Conservation (phyloP, 2,329 filamentous ascomycete genomes). For the Ophiostoma sp. region DNA sequence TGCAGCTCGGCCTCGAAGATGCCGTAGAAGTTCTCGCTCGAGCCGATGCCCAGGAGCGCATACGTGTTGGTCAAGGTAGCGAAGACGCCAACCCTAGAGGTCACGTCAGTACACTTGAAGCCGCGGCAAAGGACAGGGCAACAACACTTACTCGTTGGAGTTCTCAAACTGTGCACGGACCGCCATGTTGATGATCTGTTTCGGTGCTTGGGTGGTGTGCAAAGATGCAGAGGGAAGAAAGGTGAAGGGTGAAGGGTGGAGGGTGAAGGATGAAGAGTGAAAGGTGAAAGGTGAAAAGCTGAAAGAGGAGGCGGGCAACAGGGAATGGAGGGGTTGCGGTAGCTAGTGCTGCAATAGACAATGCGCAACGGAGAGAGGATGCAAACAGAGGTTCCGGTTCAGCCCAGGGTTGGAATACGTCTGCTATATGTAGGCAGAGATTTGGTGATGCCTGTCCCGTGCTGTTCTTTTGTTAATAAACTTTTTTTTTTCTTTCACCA, state of each 20-base stretch:
- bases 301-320: not conserved
- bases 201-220: not conserved
- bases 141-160: conserved; percentile 70
- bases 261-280: conserved; percentile 9
- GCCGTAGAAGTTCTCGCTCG: conserved; percentile 98
- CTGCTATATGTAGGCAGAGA: not conserved
- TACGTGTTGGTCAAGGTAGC: conserved; percentile 95
- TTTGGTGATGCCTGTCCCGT: not conserved
- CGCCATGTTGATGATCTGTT: conserved; percentile 46
- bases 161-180: conserved; percentile 77
- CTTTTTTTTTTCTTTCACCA: conserved; percentile 1
- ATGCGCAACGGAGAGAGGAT: not conserved
- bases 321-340: conserved; percentile 2
- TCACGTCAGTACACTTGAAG: not conserved
- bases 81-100: conserved; percentile 83
- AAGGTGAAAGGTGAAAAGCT: not conserved
- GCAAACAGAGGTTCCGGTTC: not conserved
- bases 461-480: too few relatives aligned
- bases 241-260: not conserved
- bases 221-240: not conserved
- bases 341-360: not conserved
- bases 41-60: conserved; percentile 86
- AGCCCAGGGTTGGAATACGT: not conserved
- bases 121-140: conserved; percentile 21
- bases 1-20: conserved; percentile 97